Evolutionary conservation across 768 basidiomycete species (phyloP).

Genomic region (Gyrodon lividus): DNA sequence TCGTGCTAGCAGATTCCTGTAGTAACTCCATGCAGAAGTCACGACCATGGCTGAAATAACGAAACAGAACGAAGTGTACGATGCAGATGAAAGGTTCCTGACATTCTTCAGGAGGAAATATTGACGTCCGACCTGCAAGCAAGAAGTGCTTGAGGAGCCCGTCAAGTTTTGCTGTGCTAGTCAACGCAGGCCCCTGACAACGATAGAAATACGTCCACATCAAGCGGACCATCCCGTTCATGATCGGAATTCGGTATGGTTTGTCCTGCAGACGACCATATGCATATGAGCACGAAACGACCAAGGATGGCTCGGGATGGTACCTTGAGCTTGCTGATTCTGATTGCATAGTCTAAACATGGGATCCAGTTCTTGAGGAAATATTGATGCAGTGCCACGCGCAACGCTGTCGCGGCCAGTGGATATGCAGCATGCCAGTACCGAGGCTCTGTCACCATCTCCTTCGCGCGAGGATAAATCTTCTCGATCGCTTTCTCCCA

Average conservation of each 20-base stretch:
- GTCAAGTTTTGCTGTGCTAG: conserved; percentile 80
- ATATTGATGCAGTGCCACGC: conserved; percentile 82
- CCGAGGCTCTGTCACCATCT: conserved; percentile 84
- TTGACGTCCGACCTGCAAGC: conserved; percentile 59
- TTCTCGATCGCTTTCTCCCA: conserved; percentile 91
- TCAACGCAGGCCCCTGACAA: conserved; percentile 80
- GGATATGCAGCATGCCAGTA: conserved; percentile 91
- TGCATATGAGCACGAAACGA: conserved; percentile 3
- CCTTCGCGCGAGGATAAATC: conserved; percentile 77
- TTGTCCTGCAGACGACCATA: conserved; percentile 68
- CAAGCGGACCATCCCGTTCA: conserved; percentile 82
- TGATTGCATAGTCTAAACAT: conserved; percentile 72
- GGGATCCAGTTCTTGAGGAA: conserved; percentile 80
- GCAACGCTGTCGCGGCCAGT: conserved; percentile 76
- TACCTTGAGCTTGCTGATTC: conserved; percentile 81
- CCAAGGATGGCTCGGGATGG: neutral
- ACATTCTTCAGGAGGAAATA: conserved; percentile 71
- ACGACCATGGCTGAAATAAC: conserved; percentile 81
- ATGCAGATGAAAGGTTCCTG: conserved; percentile 76
- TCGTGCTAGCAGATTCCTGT: conserved; percentile 58
- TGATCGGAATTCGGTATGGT: conserved; percentile 59
- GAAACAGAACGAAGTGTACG: conserved; percentile 77
- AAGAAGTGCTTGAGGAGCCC: conserved; percentile 73
- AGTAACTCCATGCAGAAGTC: conserved; percentile 81
- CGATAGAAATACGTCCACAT: conserved; percentile 95